phyloP scores from a whole-genome alignment of 768 basidiomycete genomes.

The Cyclocybe aegerita region DNA sequence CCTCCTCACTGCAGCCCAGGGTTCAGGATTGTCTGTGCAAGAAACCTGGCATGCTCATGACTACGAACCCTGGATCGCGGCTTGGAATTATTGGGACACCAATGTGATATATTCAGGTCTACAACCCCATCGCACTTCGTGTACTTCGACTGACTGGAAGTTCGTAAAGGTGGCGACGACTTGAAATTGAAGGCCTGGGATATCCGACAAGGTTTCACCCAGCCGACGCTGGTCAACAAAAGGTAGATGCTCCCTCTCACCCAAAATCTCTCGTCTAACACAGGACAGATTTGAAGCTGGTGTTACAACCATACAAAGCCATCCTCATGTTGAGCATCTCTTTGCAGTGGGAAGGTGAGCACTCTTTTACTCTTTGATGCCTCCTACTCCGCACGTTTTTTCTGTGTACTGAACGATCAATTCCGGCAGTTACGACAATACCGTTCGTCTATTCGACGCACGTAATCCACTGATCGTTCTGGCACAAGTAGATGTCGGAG shows the following conservation, averaged over 20 bases:
- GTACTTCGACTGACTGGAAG: not conserved
- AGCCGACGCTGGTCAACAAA: slow-evolving; percentile 72
- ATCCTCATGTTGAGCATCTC: slow-evolving; percentile 76
- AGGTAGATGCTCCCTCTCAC: slow-evolving; percentile 36
- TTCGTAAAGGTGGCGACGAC: slow-evolving; percentile 82
- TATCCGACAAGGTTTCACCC: slow-evolving; percentile 56
- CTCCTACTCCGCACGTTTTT: not conserved
- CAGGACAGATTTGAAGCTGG: slow-evolving; percentile 82
- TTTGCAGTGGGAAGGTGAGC: slow-evolving; percentile 87
- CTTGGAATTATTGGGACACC: slow-evolving; percentile 86
- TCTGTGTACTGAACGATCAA: not conserved
- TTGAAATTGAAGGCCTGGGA: slow-evolving; percentile 92
- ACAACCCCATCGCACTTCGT: slow-evolving; percentile 6
- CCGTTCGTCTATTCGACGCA: slow-evolving; percentile 78
- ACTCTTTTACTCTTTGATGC: not conserved
- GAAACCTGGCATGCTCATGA: slow-evolving; percentile 87
- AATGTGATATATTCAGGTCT: slow-evolving; percentile 83
- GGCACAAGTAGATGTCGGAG: slow-evolving; percentile 66
- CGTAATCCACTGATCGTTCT: slow-evolving; percentile 66
- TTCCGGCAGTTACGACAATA: slow-evolving; percentile 72
- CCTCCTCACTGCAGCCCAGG: slow-evolving; percentile 52
- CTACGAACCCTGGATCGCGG: slow-evolving; percentile 91
- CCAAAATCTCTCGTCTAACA: not conserved
- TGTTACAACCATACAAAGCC: slow-evolving; percentile 85
- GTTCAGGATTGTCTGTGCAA: slow-evolving; percentile 41